phyloP scores from a whole-genome alignment of 2,329 filamentous ascomycete species.

The Ophiostoma montium region DNA sequence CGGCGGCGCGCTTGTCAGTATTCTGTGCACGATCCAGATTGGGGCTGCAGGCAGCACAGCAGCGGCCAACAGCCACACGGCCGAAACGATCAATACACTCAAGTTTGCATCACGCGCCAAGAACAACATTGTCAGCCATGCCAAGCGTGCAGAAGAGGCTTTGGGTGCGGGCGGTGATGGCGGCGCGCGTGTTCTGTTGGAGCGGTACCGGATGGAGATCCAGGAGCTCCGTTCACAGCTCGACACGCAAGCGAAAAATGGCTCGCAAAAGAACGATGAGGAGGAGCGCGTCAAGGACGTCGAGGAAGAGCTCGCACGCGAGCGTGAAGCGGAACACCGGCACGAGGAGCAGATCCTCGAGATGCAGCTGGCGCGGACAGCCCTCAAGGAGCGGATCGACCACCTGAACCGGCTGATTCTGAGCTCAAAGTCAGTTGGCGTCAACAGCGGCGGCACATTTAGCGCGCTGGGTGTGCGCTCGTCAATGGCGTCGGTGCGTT shows the following conservation, averaged over 20 bases:
- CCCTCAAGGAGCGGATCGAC: conserved; percentile 92
- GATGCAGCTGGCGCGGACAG: conserved; percentile 93
- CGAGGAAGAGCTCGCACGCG: conserved; percentile 57
- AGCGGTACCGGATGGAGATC: conserved; percentile 91
- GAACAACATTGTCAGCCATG: conserved; percentile 95
- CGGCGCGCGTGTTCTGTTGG: conserved; percentile 71
- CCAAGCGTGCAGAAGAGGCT: conserved; percentile 87
- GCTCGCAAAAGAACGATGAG: conserved; percentile 40
- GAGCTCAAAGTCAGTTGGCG: conserved; percentile 88
- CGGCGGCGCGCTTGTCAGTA: conserved; percentile 88
- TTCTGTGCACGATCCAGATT: conserved; percentile 90
- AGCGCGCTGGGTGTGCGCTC: conserved; percentile 55
- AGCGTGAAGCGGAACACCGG: conserved; percentile 68
- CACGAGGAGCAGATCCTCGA: conserved; percentile 97
- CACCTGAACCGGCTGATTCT: conserved; percentile 91
- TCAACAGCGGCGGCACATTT: conserved; percentile 64
- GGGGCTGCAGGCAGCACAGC: conserved; percentile 62
- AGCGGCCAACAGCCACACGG: conserved; percentile 57
- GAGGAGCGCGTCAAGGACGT: conserved; percentile 49
- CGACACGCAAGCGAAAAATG: conserved; percentile 63
- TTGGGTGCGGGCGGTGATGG: conserved; percentile 69
- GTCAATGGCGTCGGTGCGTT: conserved; percentile 32
- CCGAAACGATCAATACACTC: conserved; percentile 86
- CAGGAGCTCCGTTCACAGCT: conserved; percentile 66
- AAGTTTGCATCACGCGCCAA: conserved; percentile 95